Evolutionary conservation across 1,139 yeast species (phyloP).

Genomic region (Taphrina communis): DNA sequence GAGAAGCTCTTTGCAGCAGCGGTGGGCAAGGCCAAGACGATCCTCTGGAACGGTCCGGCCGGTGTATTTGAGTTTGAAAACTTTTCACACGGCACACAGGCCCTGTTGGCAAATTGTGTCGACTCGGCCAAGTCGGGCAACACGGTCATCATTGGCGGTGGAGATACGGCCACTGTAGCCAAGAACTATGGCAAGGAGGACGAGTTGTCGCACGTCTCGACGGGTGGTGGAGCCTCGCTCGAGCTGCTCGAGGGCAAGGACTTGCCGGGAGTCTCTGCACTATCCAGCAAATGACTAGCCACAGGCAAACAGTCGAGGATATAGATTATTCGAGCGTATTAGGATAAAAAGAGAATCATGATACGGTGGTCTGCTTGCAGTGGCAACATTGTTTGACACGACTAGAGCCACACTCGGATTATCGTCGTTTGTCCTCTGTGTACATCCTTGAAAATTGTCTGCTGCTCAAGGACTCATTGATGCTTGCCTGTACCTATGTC

Average conservation of each 20-base stretch:
- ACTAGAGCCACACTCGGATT: too few species aligned
- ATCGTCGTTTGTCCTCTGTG: too few species aligned
- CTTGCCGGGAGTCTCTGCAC: constrained; percentile 93
- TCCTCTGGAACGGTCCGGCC: constrained; percentile 99
- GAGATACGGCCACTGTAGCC: constrained; percentile 99
- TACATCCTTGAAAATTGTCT: too few species aligned
- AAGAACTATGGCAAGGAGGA: constrained; percentile 95
- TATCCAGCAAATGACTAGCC: constrained; percentile 63
- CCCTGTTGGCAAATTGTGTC: constrained; percentile 84
- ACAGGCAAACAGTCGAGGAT: constrained; percentile 2
- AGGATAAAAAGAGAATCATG: too few species aligned
- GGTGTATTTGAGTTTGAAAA: constrained; percentile 96
- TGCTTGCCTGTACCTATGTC: too few species aligned
- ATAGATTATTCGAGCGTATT: not conserved
- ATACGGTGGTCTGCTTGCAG: too few species aligned
- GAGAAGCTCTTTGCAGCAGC: constrained; percentile 75
- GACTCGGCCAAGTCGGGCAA: constrained; percentile 83
- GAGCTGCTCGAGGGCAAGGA: constrained; percentile 98
- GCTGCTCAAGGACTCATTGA: too few species aligned
- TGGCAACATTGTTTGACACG: not conserved
- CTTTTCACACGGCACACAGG: constrained; percentile 87
- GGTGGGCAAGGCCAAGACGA: constrained; percentile 90
- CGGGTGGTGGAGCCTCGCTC: constrained; percentile 99
- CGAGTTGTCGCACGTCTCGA: constrained; percentile 93
- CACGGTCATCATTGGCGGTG: constrained; percentile 93